Percentiles rank a stretch among this genome's conserved stretches.
Evolutionary conservation across 108 stramenopile genomes (phyloP).

Genomic region (Skeletonema marinoi): DNA sequence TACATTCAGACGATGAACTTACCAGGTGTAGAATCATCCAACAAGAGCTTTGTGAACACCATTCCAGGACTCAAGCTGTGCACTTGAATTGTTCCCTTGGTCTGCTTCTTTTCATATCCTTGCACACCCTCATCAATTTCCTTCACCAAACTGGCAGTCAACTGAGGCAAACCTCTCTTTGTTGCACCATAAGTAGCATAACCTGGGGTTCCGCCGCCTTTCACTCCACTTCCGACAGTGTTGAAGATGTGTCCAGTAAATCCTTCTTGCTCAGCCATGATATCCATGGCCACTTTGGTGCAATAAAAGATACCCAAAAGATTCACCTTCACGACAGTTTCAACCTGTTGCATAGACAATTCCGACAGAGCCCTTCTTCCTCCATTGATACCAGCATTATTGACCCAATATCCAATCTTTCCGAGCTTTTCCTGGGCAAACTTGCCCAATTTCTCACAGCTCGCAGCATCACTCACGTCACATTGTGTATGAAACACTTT

Average conservation of each 20-base stretch:
- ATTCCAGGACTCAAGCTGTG: conserved; percentile 90
- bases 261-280: conserved; percentile 83
- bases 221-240: conserved; percentile 90
- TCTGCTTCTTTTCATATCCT: conserved; percentile 79
- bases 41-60: conserved; percentile 90
- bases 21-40: conserved; percentile 89
- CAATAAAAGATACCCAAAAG: conserved; percentile 83
- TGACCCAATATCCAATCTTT: conserved; percentile 89
- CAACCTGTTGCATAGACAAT: conserved; percentile 74
- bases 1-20: conserved; percentile 4
- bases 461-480: conserved; percentile 75
- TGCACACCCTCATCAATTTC: conserved; percentile 90
- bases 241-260: conserved; percentile 90
- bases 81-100: conserved; percentile 80
- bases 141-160: conserved; percentile 84
- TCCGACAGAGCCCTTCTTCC: conserved; percentile 83
- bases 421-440: conserved; percentile 86
- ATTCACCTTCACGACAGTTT: conserved; percentile 87
- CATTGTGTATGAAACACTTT: conserved; percentile 83
- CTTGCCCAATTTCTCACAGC: conserved; percentile 66
- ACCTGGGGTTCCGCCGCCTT: conserved; percentile 92
- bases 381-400: conserved; percentile 92
- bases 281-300: conserved; percentile 89
- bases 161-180: conserved; percentile 90
- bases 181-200: conserved; percentile 93